phyloP scores from a whole-genome alignment of 306 rosid species.

The Elaeagnus macrophylla region DNA sequence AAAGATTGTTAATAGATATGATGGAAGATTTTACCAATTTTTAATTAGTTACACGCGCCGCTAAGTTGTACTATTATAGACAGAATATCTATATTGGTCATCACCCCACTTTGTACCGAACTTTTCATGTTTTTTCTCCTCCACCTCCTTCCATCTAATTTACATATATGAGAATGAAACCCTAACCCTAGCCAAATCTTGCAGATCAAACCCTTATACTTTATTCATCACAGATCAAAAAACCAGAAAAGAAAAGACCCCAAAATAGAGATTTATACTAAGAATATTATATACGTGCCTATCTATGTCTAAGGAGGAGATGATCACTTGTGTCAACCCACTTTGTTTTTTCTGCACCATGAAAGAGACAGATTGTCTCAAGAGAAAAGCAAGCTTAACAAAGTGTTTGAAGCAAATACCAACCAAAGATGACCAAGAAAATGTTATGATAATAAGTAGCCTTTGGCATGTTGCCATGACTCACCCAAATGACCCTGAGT shows the following conservation, averaged over 20 bases:
- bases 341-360: conserved; percentile 68
- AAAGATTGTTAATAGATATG: no score
- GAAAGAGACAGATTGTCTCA: conserved; percentile 37
- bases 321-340: conserved; percentile 17
- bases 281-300: conserved; percentile 3
- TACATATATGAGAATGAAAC: not conserved
- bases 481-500: conserved; percentile 59
- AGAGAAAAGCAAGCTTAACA: conserved; percentile 28
- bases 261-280: conserved; percentile 14
- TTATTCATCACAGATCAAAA: no score
- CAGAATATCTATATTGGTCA: no score
- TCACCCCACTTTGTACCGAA: no score
- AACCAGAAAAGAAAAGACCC: not conserved
- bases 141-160: no score
- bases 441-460: conserved; percentile 46
- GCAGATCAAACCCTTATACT: conserved; percentile 1
- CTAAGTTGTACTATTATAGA: no score
- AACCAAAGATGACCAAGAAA: conserved; percentile 28
- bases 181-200: conserved; percentile 14
- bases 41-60: no score
- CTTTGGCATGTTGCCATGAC: conserved; percentile 67
- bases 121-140: no score
- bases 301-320: conserved; percentile 4
- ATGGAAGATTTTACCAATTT: no score
- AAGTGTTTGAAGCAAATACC: conserved; percentile 43